Base-by-base conservation (phyloP, 371 early-diverging fungal species). In the Nematocida ironsii region DNA sequence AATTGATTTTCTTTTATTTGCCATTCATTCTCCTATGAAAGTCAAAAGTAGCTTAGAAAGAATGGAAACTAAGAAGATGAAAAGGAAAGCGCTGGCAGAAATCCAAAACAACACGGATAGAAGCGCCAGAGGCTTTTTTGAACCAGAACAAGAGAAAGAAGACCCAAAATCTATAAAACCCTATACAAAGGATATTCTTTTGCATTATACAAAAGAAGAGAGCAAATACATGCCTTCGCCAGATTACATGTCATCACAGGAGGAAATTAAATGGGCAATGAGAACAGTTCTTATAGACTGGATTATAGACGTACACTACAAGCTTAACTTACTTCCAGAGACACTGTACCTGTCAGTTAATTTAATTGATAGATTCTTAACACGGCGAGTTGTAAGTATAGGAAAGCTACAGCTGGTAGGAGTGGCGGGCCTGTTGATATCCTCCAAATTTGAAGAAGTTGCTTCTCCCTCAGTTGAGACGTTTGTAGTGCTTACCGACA, bases 381-480 rank as follows among this genome's bases (percentile, higher is more conserved):
- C 94, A 27, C 83, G 85, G 58, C 91, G 94, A 45, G 88, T 89
- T 2, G 93, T 95, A 1, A 90, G 92, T 0, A 82, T 93, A 40
- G 89, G 89, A 62, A 96, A 95, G 84, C 90, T 97, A 13, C 97
- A 98, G 85, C 89, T 96, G 13, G 95, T 96, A n/a, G 98, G 97
- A 2, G 89, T 95, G 55, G 91, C 95, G 0, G 90, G 94, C 0
- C 84, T 96, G 74, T 92, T 94, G 81, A 90, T 97, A 72, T 95
- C 99, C 0, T 88, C 93, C 82, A 99, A 99, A 86, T 94, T 94
- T 87, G 97, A 98, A 89, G 98, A 98, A 86, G 91, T 94, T 54
- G 85, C 89, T 6, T 86, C 85, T 69, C 86, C 86, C 47, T 76
- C 83, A 18, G 54, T 88, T 4, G 81, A 84, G 54, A 84, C 82